phyloP scores from a whole-genome alignment of 345 rosid species.

The Salix dunnii region DNA sequence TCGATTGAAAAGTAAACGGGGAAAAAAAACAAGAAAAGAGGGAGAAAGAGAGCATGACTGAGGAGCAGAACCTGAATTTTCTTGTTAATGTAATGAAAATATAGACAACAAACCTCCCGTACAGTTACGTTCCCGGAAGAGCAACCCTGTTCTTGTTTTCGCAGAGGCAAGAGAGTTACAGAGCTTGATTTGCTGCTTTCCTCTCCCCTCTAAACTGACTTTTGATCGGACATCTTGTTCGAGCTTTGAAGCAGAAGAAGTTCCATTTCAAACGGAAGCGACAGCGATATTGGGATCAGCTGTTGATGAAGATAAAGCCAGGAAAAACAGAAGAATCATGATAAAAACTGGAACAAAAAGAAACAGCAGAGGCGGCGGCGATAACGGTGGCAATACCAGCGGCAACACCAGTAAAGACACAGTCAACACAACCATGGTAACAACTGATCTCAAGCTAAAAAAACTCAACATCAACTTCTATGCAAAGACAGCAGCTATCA shows the following conservation, averaged over 20 bases:
- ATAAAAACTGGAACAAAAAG: constrained; percentile 21
- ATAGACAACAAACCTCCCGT: not conserved
- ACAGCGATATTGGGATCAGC: not conserved
- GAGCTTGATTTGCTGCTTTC: not conserved
- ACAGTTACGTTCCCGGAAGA: not conserved
- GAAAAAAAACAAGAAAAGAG: not conserved
- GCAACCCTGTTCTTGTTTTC: not conserved
- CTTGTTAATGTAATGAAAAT: not conserved
- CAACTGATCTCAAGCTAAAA: constrained; percentile 4
- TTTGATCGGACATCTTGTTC: not conserved
- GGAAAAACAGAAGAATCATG: constrained; percentile 17
- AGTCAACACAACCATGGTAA: constrained; percentile 6
- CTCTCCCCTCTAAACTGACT: not conserved
- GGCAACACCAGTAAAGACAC: constrained; percentile 13
- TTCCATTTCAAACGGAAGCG: constrained; percentile 1
- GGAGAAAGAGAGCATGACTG: not conserved
- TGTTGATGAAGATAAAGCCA: constrained; percentile 17
- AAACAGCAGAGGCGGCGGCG: constrained; percentile 20
- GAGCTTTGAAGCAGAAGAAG: not conserved
- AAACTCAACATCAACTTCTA: not conserved
- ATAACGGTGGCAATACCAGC: constrained; percentile 22
- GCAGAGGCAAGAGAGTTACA: not conserved
- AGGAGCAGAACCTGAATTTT: not conserved
- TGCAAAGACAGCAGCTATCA: not conserved
- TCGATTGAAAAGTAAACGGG: not conserved